These are phyloP conservation scores for Dendrobium huoshanense DNA, from an alignment of 106 monocot genomes.

Conservation along the genomic window DNA sequence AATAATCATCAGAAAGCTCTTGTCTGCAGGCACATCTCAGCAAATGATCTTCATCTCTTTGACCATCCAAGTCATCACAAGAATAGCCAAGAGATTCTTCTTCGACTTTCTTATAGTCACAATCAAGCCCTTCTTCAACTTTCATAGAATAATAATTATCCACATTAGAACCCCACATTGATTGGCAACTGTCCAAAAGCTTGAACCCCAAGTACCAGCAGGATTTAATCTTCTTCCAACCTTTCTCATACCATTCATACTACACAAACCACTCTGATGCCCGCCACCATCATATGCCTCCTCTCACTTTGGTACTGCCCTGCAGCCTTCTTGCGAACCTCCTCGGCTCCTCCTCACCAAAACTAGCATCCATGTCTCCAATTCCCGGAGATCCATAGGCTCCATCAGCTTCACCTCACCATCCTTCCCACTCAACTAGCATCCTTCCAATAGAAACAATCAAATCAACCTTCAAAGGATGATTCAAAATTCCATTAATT, in stretches of 20 bases:
- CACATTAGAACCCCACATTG: constrained; percentile 37
- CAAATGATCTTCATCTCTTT: constrained; percentile 26
- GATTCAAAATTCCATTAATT: too few relatives aligned
- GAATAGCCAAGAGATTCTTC: constrained; percentile 26
- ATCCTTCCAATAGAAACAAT: too few relatives aligned
- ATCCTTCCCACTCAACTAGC: constrained; percentile 53
- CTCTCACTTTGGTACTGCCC: constrained; percentile 40
- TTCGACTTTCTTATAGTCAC: constrained; percentile 18
- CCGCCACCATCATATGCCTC: constrained; percentile 33
- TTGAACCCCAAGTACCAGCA: constrained; percentile 72
- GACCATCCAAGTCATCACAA: constrained; percentile 35
- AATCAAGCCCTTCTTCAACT: constrained; percentile 26
- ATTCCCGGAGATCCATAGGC: constrained; percentile 30
- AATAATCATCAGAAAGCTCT: constrained; percentile 99
- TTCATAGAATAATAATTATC: constrained; percentile 14
- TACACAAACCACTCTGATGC: constrained; percentile 34
- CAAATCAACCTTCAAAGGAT: too few relatives aligned
- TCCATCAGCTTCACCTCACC: constrained; percentile 37
- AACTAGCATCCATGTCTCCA: constrained; percentile 40
- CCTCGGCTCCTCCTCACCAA: constrained; percentile 30
- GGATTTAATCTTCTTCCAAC: constrained; percentile 33
- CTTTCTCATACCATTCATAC: constrained; percentile 26
- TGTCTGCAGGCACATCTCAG: constrained; percentile 60
- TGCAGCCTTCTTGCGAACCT: constrained; percentile 28
- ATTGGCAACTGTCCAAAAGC: constrained; percentile 88